Evolutionary conservation across 2,329 filamentous ascomycete species (phyloP), one percentile per base, ranked within the genome.

Genomic region (Cladorrhinum sp.): DNA sequence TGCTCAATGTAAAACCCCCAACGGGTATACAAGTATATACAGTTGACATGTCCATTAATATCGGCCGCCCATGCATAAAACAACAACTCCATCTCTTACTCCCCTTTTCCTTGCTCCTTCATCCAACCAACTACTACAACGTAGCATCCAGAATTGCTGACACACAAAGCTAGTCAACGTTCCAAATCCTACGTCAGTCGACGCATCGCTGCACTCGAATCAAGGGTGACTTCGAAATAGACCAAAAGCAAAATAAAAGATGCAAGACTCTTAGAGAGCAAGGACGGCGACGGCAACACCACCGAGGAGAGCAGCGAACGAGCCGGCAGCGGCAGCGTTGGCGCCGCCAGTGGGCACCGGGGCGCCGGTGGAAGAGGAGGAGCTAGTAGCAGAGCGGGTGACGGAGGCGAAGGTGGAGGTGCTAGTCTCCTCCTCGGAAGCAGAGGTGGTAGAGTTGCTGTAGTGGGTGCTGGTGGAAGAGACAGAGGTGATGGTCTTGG

Each of bases 241-340:
- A 32, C 29, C 13, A 53, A 48, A 32, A 50, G 18, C 55, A 13
- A 50, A n/a, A 38, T 38, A 50, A 3, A 27, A 4, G 25, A 22
- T 10, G 45, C 22, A 10, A 38, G n/a, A 23, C 6, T 3, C 45
- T 68, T 68, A 69, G 7, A 68, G 58, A 32, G 66, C 64, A 54
- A 69, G 63, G 25, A 67, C 55, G 36, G 66, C 68, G 60, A 68
- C 59, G 58, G 65, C 65, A 20, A 69, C 57, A 63, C 62, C 67
- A 25, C 67, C 67, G 22, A 69, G 36, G 18, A 69, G 55, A 41
- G 66, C 36, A 18, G 36, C 67, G 45, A 68, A 45, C 9, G 66
- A 65, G 64, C 64, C 63, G 45, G 60, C 65, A 18, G 79, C 81
- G 0, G 83, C 68, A 18, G 83, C 68, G 0, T 41, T 41, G 36